Evolutionary conservation across 2,329 filamentous ascomycete genomes (phyloP).

Genomic region (Pseudogymnoascus sp.): DNA sequence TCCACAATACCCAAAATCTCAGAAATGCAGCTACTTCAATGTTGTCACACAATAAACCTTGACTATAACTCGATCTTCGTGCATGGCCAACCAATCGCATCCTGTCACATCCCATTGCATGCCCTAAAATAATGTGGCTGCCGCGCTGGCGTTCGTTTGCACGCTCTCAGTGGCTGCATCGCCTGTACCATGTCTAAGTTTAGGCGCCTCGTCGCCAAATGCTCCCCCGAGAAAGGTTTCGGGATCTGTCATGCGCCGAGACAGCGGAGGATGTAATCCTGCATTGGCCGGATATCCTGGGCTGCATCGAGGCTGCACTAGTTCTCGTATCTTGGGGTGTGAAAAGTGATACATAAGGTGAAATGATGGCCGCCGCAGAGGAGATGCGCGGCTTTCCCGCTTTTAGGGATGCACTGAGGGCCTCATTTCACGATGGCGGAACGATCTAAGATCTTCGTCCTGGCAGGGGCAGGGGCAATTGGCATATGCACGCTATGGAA

Average conservation of each 20-base stretch:
- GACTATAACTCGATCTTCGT: not conserved
- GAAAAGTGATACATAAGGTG: not conserved
- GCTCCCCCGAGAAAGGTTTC: not conserved
- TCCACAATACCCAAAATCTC: not conserved
- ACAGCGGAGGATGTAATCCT: not conserved
- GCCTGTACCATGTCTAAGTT: not conserved
- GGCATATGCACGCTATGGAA: slow-evolving; percentile 1
- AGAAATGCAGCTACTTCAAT: not conserved
- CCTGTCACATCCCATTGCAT: not conserved
- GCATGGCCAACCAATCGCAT: not conserved
- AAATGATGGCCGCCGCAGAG: not conserved
- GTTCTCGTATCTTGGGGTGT: not conserved
- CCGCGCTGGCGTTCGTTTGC: slow-evolving; percentile 1
- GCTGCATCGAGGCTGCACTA: not conserved
- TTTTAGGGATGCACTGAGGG: not conserved
- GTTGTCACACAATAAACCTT: not conserved
- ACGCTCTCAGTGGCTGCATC: not conserved
- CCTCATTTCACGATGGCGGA: not conserved
- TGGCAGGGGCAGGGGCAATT: not conserved
- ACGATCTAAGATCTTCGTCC: not conserved
- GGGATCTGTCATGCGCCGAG: not conserved
- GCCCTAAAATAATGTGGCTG: not conserved
- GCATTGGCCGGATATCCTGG: not conserved
- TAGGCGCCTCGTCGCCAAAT: slow-evolving; percentile 2
- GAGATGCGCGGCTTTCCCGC: not conserved